Percentiles rank a stretch among this genome's conserved stretches.
These are phyloP conservation scores for Chaetomiaceae sp. DNA, from an alignment of 2,329 filamentous ascomycete species.

Conservation along the genomic window DNA sequence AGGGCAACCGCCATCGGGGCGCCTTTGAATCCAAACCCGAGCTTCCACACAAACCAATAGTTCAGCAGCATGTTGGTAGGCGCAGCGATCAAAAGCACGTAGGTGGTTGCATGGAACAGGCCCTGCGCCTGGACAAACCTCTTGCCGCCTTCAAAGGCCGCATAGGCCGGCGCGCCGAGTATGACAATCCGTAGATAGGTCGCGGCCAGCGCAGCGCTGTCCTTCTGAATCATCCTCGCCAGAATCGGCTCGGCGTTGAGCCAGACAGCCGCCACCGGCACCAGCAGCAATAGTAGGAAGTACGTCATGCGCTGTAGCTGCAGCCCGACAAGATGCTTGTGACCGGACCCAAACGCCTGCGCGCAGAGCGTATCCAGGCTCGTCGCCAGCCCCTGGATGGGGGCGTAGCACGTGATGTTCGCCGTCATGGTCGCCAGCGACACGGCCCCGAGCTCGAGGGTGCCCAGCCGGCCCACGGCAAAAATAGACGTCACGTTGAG, in stretches of 20 bases:
- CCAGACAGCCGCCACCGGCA: conserved; percentile 70
- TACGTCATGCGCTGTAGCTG: conserved; percentile 77
- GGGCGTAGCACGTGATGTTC: conserved; percentile 71
- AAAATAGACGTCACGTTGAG: conserved; percentile 80
- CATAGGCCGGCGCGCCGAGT: conserved; percentile 69
- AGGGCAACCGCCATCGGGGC: conserved; percentile 74
- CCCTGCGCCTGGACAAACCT: conserved; percentile 80
- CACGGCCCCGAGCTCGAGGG: conserved; percentile 62
- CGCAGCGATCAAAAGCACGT: conserved; percentile 70
- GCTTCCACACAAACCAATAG: conserved; percentile 72
- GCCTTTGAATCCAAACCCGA: conserved; percentile 65
- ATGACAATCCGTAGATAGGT: conserved; percentile 68
- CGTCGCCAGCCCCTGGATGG: conserved; percentile 81
- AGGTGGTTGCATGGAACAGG: conserved; percentile 73
- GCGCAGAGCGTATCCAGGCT: conserved; percentile 88
- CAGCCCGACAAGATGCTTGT: conserved; percentile 80
- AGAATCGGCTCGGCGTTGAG: conserved; percentile 63
- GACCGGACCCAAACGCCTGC: conserved; percentile 89
- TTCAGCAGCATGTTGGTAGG: conserved; percentile 75
- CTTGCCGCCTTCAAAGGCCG: conserved; percentile 71
- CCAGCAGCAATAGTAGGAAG: conserved; percentile 66
- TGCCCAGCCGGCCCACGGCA: conserved; percentile 71
- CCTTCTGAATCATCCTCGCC: conserved; percentile 58
- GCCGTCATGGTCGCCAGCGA: conserved; percentile 72
- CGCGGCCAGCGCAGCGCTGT: conserved; percentile 67